Base-by-base conservation (phyloP, 2,329 filamentous ascomycete genomes). In the Epichloe gansuensis region DNA sequence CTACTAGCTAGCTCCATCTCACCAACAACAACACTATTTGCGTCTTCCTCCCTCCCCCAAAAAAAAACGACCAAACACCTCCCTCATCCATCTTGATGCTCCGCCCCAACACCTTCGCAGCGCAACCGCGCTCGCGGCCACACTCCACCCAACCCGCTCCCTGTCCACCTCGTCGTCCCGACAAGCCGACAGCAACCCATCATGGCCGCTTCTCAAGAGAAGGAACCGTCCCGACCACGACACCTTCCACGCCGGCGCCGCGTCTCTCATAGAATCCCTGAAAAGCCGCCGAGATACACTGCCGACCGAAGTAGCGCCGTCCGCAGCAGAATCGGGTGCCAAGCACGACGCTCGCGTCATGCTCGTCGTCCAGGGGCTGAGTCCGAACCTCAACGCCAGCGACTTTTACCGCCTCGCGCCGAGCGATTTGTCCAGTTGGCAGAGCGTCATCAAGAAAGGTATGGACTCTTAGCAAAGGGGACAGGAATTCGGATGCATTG, bases 401-500 rank as follows among this genome's bases (percentile, higher is more conserved):
- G 87, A 91, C 68, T 91, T 91, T 67, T 75, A 80, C 57, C 82
- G 86, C 52, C 67, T 90, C 17, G 75, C 81, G 5, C 76, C 77
- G 1, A 78, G 75, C 60, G 80, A 86, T 59, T 76, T 91, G 37
- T 80, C 85, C 56, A 76, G 76, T 42, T 90, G 86, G 86, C 73
- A 77, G 9, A 75, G 73, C 52, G 80, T 80, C 31, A 81, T 88
- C 53, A 68, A 73, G 41, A 78, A 81, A 66, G 72, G 78, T 78
- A 65, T 25, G 2, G n/a, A n/a, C 37, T 13, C 37, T 9, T 11
- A 39, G 37, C 12, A 23, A 21, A 43, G 8, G 4, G 8, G 9
- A 5, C 25, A 4, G 17, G 2, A 17, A 44, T 44, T 5, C 12
- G 25, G 5, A 42, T 23, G 8, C n/a, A 43, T 11, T 11, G 41